Evolutionary conservation across 2,329 filamentous ascomycete genomes (phyloP).

Genomic region (Leptoxyphium fumago): DNA sequence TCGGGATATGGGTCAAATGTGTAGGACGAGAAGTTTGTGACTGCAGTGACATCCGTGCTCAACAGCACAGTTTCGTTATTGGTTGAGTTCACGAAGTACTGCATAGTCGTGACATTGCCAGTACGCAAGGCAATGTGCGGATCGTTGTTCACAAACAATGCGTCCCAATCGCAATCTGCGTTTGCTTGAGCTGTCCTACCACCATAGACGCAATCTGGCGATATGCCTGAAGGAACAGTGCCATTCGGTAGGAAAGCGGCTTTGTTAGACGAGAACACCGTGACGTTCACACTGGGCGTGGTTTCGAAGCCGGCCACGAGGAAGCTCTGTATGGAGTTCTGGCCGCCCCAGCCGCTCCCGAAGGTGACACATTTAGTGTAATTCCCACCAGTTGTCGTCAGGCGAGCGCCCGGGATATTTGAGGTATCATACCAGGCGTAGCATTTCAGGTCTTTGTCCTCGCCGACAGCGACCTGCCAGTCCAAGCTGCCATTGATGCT

Average conservation of each 20-base stretch:
- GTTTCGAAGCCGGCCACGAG: slow-evolving; percentile 4
- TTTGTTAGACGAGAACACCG: slow-evolving; percentile 9
- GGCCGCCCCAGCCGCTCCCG: slow-evolving; percentile 10
- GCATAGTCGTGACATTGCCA: slow-evolving; percentile 5
- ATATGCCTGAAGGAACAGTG: slow-evolving; percentile 4
- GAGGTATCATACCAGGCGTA: slow-evolving; percentile 3
- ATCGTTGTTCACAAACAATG: slow-evolving; percentile 3
- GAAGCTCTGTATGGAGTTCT: slow-evolving; percentile 8
- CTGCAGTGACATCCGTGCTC: slow-evolving; percentile 6
- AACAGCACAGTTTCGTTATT: not conserved
- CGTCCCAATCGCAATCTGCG: slow-evolving; percentile 6
- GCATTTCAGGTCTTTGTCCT: slow-evolving; percentile 3
- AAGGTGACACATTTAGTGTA: slow-evolving; percentile 14
- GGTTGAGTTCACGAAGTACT: not conserved
- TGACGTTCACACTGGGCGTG: slow-evolving; percentile 3
- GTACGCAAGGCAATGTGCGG: slow-evolving; percentile 2
- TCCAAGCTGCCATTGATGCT: slow-evolving; percentile 2
- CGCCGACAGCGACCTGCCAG: slow-evolving; percentile 1
- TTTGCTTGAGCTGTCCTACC: slow-evolving; percentile 1
- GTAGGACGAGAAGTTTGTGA: slow-evolving; percentile 12
- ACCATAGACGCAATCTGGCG: slow-evolving; percentile 4
- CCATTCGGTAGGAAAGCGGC: slow-evolving; percentile 9
- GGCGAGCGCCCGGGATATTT: not conserved
- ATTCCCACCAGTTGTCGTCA: not conserved
- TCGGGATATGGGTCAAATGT: slow-evolving; percentile 9